phyloP scores from a whole-genome alignment of 108 stramenopile species.

The Stephanodiscus minutulus region DNA sequence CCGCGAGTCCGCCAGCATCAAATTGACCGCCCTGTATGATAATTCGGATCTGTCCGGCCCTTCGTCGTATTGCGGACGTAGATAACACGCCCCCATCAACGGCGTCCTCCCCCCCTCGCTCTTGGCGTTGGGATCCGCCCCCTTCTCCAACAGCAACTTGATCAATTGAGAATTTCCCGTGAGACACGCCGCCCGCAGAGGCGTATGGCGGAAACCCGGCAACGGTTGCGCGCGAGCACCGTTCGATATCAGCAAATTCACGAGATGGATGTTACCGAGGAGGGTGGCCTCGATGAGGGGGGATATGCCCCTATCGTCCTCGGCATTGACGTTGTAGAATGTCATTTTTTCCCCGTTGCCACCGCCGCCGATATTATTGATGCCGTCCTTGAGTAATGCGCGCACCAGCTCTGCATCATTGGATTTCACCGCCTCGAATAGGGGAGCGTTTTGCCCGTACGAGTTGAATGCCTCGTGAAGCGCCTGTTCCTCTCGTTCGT shows the following conservation, averaged over 20 bases:
- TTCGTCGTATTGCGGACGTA: slow-evolving; percentile 41
- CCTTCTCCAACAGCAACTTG: slow-evolving; percentile 25
- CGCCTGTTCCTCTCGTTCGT: background rate
- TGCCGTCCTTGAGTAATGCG: slow-evolving; percentile 9
- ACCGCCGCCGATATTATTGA: too few species aligned
- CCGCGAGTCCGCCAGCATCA: slow-evolving; percentile 32
- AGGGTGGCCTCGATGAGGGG: slow-evolving; percentile 51
- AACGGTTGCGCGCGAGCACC: slow-evolving; percentile 45
- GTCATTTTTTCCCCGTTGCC: background rate
- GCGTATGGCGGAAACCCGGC: slow-evolving; percentile 48
- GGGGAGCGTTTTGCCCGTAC: slow-evolving; percentile 26
- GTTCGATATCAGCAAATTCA: slow-evolving; percentile 23
- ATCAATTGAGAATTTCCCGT: slow-evolving; percentile 45
- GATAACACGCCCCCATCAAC: slow-evolving; percentile 53
- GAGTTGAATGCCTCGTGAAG: slow-evolving; percentile 2
- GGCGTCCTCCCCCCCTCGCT: slow-evolving; percentile 48
- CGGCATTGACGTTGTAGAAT: slow-evolving; percentile 43
- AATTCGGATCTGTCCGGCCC: slow-evolving; percentile 13
- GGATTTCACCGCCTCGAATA: slow-evolving; percentile 46
- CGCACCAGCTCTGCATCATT: slow-evolving; percentile 34
- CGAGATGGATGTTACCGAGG: slow-evolving; percentile 35
- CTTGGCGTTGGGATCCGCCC: slow-evolving; percentile 46
- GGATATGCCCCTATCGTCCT: slow-evolving; percentile 45
- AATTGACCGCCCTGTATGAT: slow-evolving; percentile 28
- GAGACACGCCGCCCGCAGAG: slow-evolving; percentile 46